These are phyloP conservation scores for Geotrichum restrictum DNA, from an alignment of 1,139 yeast genomes.

Conservation along the genomic window DNA sequence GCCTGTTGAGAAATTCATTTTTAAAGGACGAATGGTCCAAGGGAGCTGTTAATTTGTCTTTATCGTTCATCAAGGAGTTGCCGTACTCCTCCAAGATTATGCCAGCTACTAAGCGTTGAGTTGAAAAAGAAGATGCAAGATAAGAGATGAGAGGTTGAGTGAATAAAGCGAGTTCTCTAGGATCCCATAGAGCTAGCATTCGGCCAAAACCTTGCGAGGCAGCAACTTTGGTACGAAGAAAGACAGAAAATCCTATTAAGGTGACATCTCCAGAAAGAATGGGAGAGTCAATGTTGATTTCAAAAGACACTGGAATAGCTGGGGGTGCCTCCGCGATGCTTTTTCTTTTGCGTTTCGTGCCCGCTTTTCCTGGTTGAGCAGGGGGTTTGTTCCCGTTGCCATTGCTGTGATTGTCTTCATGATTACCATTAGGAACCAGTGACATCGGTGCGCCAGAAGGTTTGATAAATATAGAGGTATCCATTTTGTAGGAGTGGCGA, in stretches of 20 bases:
- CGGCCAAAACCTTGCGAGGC: conserved; percentile 77
- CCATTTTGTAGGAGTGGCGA: conserved; percentile 83
- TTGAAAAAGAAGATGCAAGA: conserved; percentile 62
- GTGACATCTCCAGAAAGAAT: conserved; percentile 88
- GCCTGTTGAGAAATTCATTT: conserved; percentile 32
- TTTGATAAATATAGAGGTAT: conserved; percentile 63
- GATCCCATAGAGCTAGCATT: conserved; percentile 55
- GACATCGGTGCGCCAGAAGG: conserved; percentile 66
- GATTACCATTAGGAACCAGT: conserved; percentile 19
- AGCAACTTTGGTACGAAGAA: conserved; percentile 69
- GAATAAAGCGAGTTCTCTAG: conserved; percentile 30
- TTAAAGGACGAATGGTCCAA: conserved; percentile 22
- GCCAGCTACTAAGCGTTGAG: conserved; percentile 72
- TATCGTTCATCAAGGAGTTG: conserved; percentile 30
- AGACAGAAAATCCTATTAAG: conserved; percentile 69
- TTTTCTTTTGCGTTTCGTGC: conserved; percentile 24
- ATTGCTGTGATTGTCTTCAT: conserved; percentile 19
- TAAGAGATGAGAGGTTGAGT: conserved; percentile 41
- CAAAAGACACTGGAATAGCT: conserved; percentile 25
- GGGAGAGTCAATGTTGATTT: conserved; percentile 85
- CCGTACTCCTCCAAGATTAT: conserved; percentile 74
- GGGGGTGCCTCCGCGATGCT: conserved; percentile 21
- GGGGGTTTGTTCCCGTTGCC: conserved; percentile 24
- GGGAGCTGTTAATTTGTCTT: conserved; percentile 25
- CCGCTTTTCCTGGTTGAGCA: conserved; percentile 15